Percentiles rank a stretch among this genome's conserved stretches.
phyloP scores from a whole-genome alignment of 345 rosid species.

The Ailanthus altissimus region DNA sequence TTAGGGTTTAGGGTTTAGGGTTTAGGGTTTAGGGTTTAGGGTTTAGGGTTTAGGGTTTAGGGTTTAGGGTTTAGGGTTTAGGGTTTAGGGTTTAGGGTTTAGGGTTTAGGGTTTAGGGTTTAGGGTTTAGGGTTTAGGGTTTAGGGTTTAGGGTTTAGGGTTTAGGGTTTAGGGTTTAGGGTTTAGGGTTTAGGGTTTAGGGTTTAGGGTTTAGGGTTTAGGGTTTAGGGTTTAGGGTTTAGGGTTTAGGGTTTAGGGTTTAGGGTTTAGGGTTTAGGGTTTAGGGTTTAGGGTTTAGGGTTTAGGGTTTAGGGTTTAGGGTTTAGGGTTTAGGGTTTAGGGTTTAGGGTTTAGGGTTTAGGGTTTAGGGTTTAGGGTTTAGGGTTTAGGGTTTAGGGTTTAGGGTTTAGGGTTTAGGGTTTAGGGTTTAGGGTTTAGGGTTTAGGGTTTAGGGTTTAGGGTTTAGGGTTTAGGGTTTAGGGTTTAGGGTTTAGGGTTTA shows the following conservation, averaged over 20 bases:
- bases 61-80: conserved; percentile 23
- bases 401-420: conserved; percentile 21
- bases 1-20: neutral
- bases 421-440: conserved; percentile 19
- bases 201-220: conserved; percentile 25
- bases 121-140: conserved; percentile 33
- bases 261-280: conserved; percentile 29
- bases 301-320: conserved; percentile 28
- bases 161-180: conserved; percentile 23
- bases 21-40: conserved; percentile 15
- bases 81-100: conserved; percentile 18
- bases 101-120: conserved; percentile 35
- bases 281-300: conserved; percentile 21
- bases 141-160: conserved; percentile 29
- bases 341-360: conserved; percentile 24
- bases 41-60: conserved; percentile 15
- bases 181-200: conserved; percentile 24
- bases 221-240: conserved; percentile 20
- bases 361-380: conserved; percentile 31
- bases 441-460: conserved; percentile 20
- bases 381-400: conserved; percentile 31
- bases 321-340: conserved; percentile 16
- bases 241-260: conserved; percentile 21
- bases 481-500: conserved; percentile 22
- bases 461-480: conserved; percentile 21